phyloP scores from a whole-genome alignment of 2,329 filamentous ascomycete species.

The Phaeomoniella chlamydospora region DNA sequence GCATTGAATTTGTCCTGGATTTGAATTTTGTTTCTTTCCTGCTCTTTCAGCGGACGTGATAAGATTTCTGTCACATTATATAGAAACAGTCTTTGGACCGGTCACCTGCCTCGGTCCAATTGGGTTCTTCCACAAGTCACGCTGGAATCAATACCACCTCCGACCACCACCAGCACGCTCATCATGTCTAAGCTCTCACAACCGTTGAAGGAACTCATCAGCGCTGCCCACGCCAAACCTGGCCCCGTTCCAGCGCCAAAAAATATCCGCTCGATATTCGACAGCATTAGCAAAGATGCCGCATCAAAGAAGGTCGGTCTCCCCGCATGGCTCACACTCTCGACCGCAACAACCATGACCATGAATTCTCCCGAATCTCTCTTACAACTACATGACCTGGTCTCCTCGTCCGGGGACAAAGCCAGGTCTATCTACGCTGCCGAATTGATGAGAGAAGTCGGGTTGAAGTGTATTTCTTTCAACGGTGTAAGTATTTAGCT shows the following conservation, averaged over 20 bases:
- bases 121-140: background rate
- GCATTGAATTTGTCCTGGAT: too few relatives aligned
- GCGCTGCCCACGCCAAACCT: slow-evolving; percentile 51
- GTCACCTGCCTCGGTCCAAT: background rate
- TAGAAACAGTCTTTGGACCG: too few relatives aligned
- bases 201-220: slow-evolving; percentile 59
- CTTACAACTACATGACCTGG: slow-evolving; percentile 41
- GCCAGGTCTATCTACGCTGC: slow-evolving; percentile 11
- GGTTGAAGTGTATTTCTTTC: slow-evolving; percentile 31
- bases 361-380: slow-evolving; percentile 67
- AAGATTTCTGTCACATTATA: too few relatives aligned
- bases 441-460: slow-evolving; percentile 28
- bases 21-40: too few relatives aligned
- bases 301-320: slow-evolving; percentile 44
- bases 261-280: slow-evolving; percentile 50
- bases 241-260: slow-evolving; percentile 50
- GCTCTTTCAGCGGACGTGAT: too few relatives aligned
- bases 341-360: slow-evolving; percentile 72
- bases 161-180: slow-evolving; percentile 1
- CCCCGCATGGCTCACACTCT: slow-evolving; percentile 52
- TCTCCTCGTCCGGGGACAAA: slow-evolving; percentile 18
- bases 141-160: background rate
- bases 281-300: slow-evolving; percentile 49
- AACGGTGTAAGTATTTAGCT: slow-evolving; percentile 15
- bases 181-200: slow-evolving; percentile 61